Evolutionary conservation across 139 green algal genomes (phyloP).

Genomic region (Yamagishiella unicocca): DNA sequence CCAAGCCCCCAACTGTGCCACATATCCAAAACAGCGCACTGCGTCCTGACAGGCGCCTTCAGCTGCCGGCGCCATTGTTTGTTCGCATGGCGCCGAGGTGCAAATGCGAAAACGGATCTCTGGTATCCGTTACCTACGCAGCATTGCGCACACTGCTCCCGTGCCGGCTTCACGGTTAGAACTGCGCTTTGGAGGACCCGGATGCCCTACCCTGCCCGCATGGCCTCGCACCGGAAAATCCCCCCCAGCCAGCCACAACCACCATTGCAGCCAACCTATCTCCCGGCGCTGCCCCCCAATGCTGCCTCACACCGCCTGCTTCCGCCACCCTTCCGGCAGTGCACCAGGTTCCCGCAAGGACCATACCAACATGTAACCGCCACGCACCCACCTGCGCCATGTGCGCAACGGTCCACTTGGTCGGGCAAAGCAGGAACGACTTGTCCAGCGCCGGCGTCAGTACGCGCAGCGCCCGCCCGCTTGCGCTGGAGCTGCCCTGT

Average conservation of each 20-base stretch:
- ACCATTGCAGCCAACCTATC: background rate
- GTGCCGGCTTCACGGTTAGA: background rate
- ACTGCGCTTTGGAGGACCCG: background rate
- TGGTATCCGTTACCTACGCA: background rate
- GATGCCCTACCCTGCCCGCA: background rate
- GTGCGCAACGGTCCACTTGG: slow-evolving; percentile 19
- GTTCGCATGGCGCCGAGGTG: too few relatives aligned
- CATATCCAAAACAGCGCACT: too few relatives aligned
- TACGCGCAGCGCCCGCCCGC: background rate
- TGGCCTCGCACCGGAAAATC: too few relatives aligned
- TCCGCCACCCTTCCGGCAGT: background rate
- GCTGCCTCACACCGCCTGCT: background rate
- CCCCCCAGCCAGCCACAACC: background rate
- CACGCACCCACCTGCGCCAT: slow-evolving; percentile 14
- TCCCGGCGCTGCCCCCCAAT: background rate
- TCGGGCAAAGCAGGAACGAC: slow-evolving; percentile 3
- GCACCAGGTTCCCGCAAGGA: too few relatives aligned
- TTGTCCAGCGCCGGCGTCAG: slow-evolving; percentile 4
- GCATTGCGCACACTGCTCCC: background rate
- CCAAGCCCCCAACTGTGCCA: too few relatives aligned
- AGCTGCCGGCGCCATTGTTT: too few relatives aligned
- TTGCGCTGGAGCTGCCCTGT: background rate
- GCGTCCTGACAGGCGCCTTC: too few relatives aligned
- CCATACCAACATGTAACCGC: background rate
- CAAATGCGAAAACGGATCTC: too few relatives aligned